Percentiles rank a stretch among this genome's conserved stretches.
These are phyloP conservation scores for Cenchrus fungigraminus DNA, from an alignment of 176 grass and related monocot genomes.

Conservation along the genomic window DNA sequence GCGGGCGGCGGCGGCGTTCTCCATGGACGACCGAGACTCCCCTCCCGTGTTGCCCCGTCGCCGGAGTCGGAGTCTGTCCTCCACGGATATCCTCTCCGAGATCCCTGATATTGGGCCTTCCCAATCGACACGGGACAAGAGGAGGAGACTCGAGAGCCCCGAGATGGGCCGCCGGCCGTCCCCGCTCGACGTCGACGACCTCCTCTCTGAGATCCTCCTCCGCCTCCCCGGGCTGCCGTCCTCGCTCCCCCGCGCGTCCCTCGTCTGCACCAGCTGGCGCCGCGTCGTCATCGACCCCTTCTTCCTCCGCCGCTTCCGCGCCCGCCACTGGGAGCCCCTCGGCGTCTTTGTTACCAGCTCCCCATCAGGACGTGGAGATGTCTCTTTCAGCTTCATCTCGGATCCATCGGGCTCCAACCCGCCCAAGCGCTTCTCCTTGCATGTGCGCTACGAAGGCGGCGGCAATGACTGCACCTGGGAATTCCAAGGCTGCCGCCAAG, in stretches of 20 bases:
- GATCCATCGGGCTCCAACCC: no score
- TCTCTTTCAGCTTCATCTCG: neutral
- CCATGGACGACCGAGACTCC: no score
- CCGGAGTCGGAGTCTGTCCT: neutral
- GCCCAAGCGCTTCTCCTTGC: no score
- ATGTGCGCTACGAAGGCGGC: no score
- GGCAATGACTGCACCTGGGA: no score
- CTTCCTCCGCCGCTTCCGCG: conserved; percentile 26
- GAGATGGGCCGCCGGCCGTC: neutral
- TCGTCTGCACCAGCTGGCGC: neutral
- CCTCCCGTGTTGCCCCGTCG: neutral
- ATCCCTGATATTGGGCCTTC: neutral
- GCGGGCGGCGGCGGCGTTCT: no score
- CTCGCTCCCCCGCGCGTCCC: neutral
- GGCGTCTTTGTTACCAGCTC: neutral
- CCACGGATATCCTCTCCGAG: neutral
- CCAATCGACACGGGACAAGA: neutral
- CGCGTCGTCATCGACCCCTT: neutral
- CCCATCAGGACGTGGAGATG: neutral
- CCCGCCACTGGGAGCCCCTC: conserved; percentile 22
- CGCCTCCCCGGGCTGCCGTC: conserved; percentile 1
- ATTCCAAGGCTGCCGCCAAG: no score
- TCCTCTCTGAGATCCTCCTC: conserved; percentile 35
- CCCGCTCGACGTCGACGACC: conserved; percentile 22
- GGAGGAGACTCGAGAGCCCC: no score